phyloP scores from a whole-genome alignment of 1,284 basidiomycete genomes.

The Boletellus dicymbophilus region DNA sequence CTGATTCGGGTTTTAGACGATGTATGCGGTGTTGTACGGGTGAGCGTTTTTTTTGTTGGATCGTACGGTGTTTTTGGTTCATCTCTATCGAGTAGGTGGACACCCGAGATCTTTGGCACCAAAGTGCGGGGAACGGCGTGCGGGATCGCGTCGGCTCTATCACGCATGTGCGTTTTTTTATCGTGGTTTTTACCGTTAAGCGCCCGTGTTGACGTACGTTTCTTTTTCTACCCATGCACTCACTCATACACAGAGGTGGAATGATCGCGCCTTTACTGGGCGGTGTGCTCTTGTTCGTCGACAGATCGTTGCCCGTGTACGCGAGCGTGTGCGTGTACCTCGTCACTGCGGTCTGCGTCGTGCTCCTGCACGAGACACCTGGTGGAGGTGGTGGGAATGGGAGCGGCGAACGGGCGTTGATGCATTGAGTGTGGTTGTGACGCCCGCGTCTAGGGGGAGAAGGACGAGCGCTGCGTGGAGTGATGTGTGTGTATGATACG shows the following conservation, averaged over 20 bases:
- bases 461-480: no score
- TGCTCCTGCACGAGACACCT: constrained; percentile 51
- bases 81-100: constrained; percentile 58
- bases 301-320: constrained; percentile 79
- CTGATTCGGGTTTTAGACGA: constrained; percentile 52
- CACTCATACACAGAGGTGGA: constrained; percentile 64
- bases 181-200: no score
- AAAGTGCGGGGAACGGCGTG: constrained; percentile 90
- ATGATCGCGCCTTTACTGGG: constrained; percentile 90
- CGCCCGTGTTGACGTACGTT: not conserved
- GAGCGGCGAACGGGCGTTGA: constrained; percentile 10
- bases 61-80: not conserved
- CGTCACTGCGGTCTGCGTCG: constrained; percentile 66
- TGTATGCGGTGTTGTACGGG: constrained; percentile 92
- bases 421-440: constrained; percentile 18
- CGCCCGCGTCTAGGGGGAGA: not conserved
- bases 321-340: constrained; percentile 72
- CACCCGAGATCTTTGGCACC: constrained; percentile 88
- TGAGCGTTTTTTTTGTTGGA: constrained; percentile 24
- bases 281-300: constrained; percentile 75
- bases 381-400: constrained; percentile 7
- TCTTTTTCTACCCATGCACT: not conserved
- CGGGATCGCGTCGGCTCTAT: constrained; percentile 88
- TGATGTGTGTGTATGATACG: no score
- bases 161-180: constrained; percentile 64